phyloP scores from a whole-genome alignment of 2,329 filamentous ascomycete genomes.

The Cladosporium halotolerans region DNA sequence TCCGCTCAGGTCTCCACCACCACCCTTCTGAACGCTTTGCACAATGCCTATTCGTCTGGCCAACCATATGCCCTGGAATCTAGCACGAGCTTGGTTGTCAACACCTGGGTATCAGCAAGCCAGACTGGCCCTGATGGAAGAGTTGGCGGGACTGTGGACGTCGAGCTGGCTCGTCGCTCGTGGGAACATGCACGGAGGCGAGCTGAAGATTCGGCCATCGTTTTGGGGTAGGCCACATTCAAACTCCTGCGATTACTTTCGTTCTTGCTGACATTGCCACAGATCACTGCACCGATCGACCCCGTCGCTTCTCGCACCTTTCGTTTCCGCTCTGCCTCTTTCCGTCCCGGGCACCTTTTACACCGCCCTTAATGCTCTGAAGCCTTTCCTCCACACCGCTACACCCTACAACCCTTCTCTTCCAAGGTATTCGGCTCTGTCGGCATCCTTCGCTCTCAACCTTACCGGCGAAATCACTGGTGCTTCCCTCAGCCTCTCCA shows the following conservation, averaged over 20 bases:
- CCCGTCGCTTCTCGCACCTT: slow-evolving; percentile 75
- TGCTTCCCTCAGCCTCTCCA: slow-evolving; percentile 70
- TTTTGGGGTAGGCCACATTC: slow-evolving; percentile 63
- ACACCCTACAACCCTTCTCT: slow-evolving; percentile 85
- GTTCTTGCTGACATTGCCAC: slow-evolving; percentile 12
- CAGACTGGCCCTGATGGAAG: slow-evolving; percentile 63
- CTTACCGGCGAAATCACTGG: slow-evolving; percentile 72
- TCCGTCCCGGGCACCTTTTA: slow-evolving; percentile 68
- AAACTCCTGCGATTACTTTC: not conserved
- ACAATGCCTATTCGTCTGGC: slow-evolving; percentile 77
- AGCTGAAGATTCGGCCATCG: slow-evolving; percentile 90
- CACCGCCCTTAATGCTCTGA: slow-evolving; percentile 72
- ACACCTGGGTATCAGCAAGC: slow-evolving; percentile 84
- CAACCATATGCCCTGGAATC: slow-evolving; percentile 84
- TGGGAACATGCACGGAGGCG: slow-evolving; percentile 95
- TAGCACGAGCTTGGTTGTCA: slow-evolving; percentile 85
- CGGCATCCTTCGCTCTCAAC: slow-evolving; percentile 74
- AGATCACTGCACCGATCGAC: slow-evolving; percentile 85
- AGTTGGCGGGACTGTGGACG: slow-evolving; percentile 72
- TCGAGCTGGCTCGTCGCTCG: slow-evolving; percentile 68
- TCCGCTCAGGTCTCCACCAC: slow-evolving; percentile 83
- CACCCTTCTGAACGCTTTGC: slow-evolving; percentile 83
- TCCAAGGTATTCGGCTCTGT: slow-evolving; percentile 71
- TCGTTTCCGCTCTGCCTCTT: slow-evolving; percentile 74
- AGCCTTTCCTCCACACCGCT: slow-evolving; percentile 79